Conservation (phyloP, 139 green algal species). For the Diplosphaera chodatii region DNA sequence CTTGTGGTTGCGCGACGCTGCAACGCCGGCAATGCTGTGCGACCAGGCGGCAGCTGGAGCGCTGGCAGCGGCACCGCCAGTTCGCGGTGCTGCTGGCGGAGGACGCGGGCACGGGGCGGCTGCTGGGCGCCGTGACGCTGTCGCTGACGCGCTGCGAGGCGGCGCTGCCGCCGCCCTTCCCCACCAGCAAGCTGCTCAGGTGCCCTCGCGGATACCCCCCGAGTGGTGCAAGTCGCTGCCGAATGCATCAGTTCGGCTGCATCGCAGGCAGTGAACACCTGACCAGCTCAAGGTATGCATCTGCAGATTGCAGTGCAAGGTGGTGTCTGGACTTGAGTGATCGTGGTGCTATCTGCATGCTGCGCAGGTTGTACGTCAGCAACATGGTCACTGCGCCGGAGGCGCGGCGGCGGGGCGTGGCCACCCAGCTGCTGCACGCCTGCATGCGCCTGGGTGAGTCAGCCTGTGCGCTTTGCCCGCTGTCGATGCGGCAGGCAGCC, state of each 20-base stretch:
- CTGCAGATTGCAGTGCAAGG: too few relatives aligned
- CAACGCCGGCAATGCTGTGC: too few relatives aligned
- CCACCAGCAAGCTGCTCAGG: conserved; percentile 26
- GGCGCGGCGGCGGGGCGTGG: conserved; percentile 39
- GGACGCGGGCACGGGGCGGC: conserved; percentile 1
- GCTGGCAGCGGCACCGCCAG: conserved; percentile 22
- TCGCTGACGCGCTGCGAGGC: conserved; percentile 45
- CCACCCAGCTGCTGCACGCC: conserved; percentile 23
- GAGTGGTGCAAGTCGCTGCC: too few relatives aligned
- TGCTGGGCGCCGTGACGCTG: conserved; percentile 28
- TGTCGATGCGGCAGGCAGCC: too few relatives aligned
- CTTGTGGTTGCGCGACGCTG: too few relatives aligned
- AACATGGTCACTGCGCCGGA: conserved; percentile 51
- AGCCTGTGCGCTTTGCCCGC: too few relatives aligned
- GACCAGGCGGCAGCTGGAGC: neutral
- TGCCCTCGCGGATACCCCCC: too few relatives aligned
- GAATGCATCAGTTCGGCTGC: too few relatives aligned
- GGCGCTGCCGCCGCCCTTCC: conserved; percentile 56
- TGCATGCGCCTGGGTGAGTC: conserved; percentile 33
- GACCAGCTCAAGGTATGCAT: too few relatives aligned
- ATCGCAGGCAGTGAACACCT: too few relatives aligned
- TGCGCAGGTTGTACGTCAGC: conserved; percentile 40
- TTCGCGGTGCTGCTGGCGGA: conserved; percentile 22
- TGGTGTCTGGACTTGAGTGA: too few relatives aligned
- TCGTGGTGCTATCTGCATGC: too few relatives aligned